Conservation (phyloP, 148 eudicot genomes). For the Spergularia bocconei region DNA sequence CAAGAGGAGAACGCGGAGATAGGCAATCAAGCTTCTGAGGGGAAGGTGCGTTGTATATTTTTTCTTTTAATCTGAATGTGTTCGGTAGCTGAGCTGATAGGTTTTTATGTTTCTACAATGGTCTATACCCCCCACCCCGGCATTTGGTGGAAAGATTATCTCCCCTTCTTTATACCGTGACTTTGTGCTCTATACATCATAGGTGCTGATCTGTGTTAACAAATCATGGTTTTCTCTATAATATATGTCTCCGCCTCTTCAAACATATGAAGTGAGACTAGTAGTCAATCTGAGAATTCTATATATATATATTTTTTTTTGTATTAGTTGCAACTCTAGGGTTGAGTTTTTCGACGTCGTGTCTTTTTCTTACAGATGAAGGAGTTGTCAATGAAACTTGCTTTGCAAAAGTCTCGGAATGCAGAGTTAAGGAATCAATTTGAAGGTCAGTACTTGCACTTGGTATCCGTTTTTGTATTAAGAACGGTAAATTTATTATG, state of each 20-base stretch:
- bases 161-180: neutral
- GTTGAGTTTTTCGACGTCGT: neutral
- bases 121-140: no score
- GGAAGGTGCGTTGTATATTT: conserved; percentile 58
- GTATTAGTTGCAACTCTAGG: neutral
- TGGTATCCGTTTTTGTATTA: neutral
- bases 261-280: neutral
- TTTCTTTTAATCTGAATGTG: neutral
- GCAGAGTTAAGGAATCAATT: conserved; percentile 78
- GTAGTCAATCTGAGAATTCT: conserved; percentile 2
- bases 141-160: neutral
- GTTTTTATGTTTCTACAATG: neutral
- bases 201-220: neutral
- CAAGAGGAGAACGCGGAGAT: conserved; percentile 99
- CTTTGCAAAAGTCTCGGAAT: conserved; percentile 85
- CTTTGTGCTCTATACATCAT: neutral
- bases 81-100: neutral
- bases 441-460: conserved; percentile 60
- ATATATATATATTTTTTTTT: neutral
- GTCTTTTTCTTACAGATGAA: conserved; percentile 57
- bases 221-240: neutral
- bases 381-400: conserved; percentile 85
- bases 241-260: neutral
- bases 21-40: conserved; percentile 95
- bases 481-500: neutral